phyloP scores from a whole-genome alignment of 2,329 filamentous ascomycete species.

The Cladosporium cucumerinum region DNA sequence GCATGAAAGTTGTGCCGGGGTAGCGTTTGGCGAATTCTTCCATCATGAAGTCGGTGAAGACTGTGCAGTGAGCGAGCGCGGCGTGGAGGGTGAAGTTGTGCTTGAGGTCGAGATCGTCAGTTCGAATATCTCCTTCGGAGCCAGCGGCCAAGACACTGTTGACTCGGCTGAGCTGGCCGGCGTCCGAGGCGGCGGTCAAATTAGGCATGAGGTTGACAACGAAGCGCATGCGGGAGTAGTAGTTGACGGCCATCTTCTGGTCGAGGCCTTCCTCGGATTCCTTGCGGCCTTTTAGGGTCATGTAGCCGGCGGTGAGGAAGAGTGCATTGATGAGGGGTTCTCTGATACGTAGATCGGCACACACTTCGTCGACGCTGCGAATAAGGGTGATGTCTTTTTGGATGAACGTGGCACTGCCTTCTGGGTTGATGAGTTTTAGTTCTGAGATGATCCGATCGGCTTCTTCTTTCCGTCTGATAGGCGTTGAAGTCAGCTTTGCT shows the following conservation, averaged over 20 bases:
- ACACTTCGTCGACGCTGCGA: constrained; percentile 42
- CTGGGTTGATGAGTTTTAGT: constrained; percentile 38
- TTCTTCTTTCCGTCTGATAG: constrained; percentile 36
- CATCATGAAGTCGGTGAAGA: constrained; percentile 51
- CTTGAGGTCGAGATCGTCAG: constrained; percentile 46
- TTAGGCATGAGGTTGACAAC: constrained; percentile 56
- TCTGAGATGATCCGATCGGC: constrained; percentile 38
- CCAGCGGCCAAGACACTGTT: constrained; percentile 54
- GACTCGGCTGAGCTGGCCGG: constrained; percentile 48
- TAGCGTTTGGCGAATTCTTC: constrained; percentile 48
- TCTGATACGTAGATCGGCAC: constrained; percentile 47
- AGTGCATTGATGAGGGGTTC: constrained; percentile 55
- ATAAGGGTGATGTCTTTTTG: constrained; percentile 42
- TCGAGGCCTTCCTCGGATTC: constrained; percentile 59
- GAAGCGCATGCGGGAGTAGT: constrained; percentile 59
- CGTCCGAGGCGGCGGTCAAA: constrained; percentile 43
- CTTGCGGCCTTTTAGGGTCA: constrained; percentile 40
- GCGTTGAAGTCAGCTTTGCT: background rate
- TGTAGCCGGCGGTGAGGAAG: constrained; percentile 52
- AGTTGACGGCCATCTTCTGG: constrained; percentile 49
- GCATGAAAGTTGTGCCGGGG: constrained; percentile 49
- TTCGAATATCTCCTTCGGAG: constrained; percentile 50
- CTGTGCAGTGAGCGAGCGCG: constrained; percentile 42
- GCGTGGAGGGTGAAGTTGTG: constrained; percentile 37
- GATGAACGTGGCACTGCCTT: constrained; percentile 40